Evolutionary conservation across 148 eudicot species (phyloP).

Genomic region (Silene latifolia): DNA sequence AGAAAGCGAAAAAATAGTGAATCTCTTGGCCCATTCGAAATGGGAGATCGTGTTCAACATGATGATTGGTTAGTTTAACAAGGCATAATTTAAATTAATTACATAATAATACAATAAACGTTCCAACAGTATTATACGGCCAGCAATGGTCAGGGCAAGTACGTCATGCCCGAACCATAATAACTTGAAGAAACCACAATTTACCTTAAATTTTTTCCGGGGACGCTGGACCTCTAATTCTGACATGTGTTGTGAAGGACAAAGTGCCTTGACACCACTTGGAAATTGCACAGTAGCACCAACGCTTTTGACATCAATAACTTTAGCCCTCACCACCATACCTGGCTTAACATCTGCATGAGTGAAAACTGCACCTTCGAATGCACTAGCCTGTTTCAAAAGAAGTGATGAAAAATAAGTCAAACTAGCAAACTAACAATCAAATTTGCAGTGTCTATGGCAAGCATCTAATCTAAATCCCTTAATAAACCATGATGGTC

Average conservation of each 20-base stretch:
- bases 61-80: neutral
- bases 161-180: neutral
- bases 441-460: neutral
- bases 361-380: conserved; percentile 91
- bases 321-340: conserved; percentile 88
- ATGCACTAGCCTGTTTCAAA: conserved; percentile 71
- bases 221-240: conserved; percentile 84
- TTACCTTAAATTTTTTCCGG: conserved; percentile 83
- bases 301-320: conserved; percentile 51
- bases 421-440: neutral
- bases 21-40: too few species aligned
- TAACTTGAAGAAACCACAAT: neutral
- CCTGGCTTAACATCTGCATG: conserved; percentile 98
- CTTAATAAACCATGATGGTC: neutral
- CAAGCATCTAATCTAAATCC: neutral
- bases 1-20: neutral
- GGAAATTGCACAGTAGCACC: conserved; percentile 84
- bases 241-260: conserved; percentile 96
- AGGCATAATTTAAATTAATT: neutral
- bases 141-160: neutral
- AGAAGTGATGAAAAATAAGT: neutral
- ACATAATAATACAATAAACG: neutral
- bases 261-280: conserved; percentile 94
- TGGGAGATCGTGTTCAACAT: too few species aligned
- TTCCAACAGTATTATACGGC: neutral